Conservation (phyloP, 106 monocot genomes). For the Platanthera guangdongensis region DNA sequence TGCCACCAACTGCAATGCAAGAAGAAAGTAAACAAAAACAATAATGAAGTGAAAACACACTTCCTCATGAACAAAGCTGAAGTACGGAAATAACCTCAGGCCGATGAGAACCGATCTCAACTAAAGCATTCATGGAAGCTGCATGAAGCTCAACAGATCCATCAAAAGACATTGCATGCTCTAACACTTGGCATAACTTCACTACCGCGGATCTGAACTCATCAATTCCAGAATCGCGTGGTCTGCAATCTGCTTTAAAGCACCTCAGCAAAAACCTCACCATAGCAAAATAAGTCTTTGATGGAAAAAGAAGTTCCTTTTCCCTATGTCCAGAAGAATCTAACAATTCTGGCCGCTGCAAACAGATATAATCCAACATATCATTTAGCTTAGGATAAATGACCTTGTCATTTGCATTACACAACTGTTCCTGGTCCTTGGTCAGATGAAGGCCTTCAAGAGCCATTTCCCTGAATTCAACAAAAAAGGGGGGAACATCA, state of each 20-base stretch:
- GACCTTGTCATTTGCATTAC: conserved; percentile 14
- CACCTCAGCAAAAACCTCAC: conserved; percentile 88
- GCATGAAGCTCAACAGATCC: conserved; percentile 80
- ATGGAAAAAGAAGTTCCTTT: conserved; percentile 61
- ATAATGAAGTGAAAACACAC: not conserved
- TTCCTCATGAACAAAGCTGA: conserved; percentile 6
- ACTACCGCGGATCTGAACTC: conserved; percentile 22
- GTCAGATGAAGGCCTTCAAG: conserved; percentile 64
- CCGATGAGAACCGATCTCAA: conserved; percentile 59
- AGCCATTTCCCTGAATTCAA: conserved; percentile 78
- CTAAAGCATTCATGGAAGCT: conserved; percentile 63
- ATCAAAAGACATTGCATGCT: conserved; percentile 86
- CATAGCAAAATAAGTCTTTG: conserved; percentile 82
- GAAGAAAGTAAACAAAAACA: conserved; percentile 3
- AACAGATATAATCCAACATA: conserved; percentile 69
- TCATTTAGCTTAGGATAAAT: conserved; percentile 55
- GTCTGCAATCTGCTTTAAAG: conserved; percentile 43
- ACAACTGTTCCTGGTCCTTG: conserved; percentile 38
- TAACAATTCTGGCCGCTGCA: conserved; percentile 58
- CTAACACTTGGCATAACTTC: conserved; percentile 58
- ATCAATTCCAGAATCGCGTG: conserved; percentile 17
- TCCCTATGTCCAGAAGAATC: conserved; percentile 36
- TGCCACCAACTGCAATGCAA: conserved; percentile 53
- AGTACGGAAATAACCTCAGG: conserved; percentile 42
- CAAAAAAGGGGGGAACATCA: not conserved